Conservation (phyloP, 2,329 filamentous ascomycete species). For the Neofusicoccum sp. region DNA sequence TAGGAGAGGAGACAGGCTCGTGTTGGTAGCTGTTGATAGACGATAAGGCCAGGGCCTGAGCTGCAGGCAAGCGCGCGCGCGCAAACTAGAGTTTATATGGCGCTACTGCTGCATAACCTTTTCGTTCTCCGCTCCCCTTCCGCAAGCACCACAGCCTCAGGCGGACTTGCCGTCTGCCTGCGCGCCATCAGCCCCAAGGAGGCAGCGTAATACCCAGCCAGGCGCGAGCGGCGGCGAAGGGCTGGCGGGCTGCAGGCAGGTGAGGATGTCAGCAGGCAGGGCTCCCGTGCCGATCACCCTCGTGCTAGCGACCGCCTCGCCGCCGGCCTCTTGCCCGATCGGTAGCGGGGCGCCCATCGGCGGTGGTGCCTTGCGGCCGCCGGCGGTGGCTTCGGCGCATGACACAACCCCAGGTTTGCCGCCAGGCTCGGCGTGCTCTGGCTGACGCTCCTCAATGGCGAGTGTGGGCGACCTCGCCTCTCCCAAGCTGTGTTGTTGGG, state of each 20-base stretch:
- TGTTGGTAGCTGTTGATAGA: slow-evolving; percentile 5
- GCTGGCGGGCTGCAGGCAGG: background rate
- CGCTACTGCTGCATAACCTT: background rate
- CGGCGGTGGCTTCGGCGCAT: slow-evolving; percentile 13
- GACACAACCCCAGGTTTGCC: background rate
- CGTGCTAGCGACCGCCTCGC: background rate
- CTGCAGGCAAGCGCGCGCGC: slow-evolving; percentile 7
- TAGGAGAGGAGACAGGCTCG: background rate
- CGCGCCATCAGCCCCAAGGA: background rate
- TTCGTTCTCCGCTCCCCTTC: background rate
- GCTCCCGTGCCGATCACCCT: background rate
- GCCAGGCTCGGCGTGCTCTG: background rate
- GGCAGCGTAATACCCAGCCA: slow-evolving; percentile 1
- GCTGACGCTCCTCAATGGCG: background rate
- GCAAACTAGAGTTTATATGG: background rate
- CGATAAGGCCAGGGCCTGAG: slow-evolving; percentile 14
- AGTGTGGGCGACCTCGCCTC: background rate
- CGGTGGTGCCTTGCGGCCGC: background rate
- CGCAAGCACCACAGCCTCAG: slow-evolving; percentile 6
- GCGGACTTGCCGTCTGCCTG: background rate
- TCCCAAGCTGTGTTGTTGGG: background rate
- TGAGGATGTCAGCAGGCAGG: slow-evolving; percentile 11
- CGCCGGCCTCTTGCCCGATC: background rate
- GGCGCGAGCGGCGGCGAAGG: background rate
- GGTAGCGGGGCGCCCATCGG: background rate